Evolutionary conservation across 2,329 filamentous ascomycete genomes (phyloP).

Genomic region (Ceratocystis variospora): DNA sequence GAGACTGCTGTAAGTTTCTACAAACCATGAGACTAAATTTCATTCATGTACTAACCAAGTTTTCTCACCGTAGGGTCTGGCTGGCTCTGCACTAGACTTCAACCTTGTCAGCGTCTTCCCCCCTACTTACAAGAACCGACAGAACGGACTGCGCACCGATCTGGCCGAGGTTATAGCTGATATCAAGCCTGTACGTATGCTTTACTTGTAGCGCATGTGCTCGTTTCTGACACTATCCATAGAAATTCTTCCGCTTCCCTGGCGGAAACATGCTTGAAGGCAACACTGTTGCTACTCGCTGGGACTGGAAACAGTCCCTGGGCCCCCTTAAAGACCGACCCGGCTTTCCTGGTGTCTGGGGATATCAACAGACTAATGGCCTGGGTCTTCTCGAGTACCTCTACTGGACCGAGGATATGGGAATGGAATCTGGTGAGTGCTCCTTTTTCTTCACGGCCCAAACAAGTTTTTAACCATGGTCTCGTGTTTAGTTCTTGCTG

Average conservation of each 20-base stretch:
- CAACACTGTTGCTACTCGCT: conserved; percentile 30
- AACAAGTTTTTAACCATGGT: conserved; percentile 7
- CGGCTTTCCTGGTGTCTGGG: conserved; percentile 44
- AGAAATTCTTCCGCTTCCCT: conserved; percentile 48
- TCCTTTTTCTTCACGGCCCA: not conserved
- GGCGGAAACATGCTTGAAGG: conserved; percentile 51
- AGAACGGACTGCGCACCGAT: conserved; percentile 45
- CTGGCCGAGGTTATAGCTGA: conserved; percentile 39
- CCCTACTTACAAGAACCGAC: conserved; percentile 42
- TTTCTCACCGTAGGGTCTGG: conserved; percentile 24
- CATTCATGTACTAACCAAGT: not conserved
- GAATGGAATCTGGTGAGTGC: conserved; percentile 36
- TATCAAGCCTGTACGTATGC: conserved; percentile 33
- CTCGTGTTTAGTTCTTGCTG: conserved; percentile 33
- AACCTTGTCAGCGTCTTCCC: conserved; percentile 47
- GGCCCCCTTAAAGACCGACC: conserved; percentile 41
- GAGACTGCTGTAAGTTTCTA: conserved; percentile 27
- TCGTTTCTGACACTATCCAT: not conserved
- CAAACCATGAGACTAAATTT: not conserved
- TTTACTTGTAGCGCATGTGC: no score
- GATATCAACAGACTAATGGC: conserved; percentile 47
- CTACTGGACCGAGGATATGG: conserved; percentile 45
- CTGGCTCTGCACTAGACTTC: conserved; percentile 37
- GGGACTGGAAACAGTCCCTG: conserved; percentile 41
- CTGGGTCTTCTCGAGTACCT: conserved; percentile 51